phyloP scores from a whole-genome alignment of 331 rosid genomes.

The Pyracantha coccinea region DNA sequence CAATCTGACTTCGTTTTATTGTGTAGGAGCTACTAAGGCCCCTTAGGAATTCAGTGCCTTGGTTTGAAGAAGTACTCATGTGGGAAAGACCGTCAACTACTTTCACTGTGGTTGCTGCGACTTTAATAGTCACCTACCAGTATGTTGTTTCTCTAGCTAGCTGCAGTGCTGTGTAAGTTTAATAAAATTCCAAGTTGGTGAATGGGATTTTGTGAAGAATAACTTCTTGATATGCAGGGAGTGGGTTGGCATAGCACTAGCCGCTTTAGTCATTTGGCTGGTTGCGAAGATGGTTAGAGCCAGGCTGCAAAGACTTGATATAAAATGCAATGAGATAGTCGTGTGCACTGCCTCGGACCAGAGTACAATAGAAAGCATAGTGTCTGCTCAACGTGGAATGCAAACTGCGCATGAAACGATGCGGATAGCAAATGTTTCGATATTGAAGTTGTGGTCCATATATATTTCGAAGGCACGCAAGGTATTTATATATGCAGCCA shows the following conservation, averaged over 20 bases:
- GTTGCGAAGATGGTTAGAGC: conserved; percentile 50
- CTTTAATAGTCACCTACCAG: conserved; percentile 57
- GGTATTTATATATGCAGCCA: conserved; percentile 31
- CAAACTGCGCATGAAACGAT: conserved; percentile 53
- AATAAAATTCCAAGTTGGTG: not conserved
- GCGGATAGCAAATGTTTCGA: conserved; percentile 53
- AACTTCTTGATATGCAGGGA: conserved; percentile 43
- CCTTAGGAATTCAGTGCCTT: conserved; percentile 26
- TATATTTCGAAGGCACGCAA: conserved; percentile 64
- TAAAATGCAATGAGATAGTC: conserved; percentile 58
- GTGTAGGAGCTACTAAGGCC: conserved; percentile 74
- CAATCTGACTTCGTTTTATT: conserved; percentile 7
- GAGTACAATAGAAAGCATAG: conserved; percentile 65
- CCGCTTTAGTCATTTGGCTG: conserved; percentile 56
- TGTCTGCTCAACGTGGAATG: conserved; percentile 73
- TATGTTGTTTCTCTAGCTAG: conserved; percentile 19
- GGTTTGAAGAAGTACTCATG: conserved; percentile 45
- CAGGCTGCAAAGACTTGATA: conserved; percentile 27
- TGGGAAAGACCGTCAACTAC: conserved; percentile 74
- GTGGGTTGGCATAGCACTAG: conserved; percentile 76
- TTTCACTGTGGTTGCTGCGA: conserved; percentile 29
- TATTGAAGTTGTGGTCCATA: conserved; percentile 73
- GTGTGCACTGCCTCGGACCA: conserved; percentile 46
- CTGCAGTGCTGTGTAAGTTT: not conserved
- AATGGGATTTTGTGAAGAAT: not conserved